Base-by-base conservation (phyloP, 257 asterid species). In the Penstemon newberryi region DNA sequence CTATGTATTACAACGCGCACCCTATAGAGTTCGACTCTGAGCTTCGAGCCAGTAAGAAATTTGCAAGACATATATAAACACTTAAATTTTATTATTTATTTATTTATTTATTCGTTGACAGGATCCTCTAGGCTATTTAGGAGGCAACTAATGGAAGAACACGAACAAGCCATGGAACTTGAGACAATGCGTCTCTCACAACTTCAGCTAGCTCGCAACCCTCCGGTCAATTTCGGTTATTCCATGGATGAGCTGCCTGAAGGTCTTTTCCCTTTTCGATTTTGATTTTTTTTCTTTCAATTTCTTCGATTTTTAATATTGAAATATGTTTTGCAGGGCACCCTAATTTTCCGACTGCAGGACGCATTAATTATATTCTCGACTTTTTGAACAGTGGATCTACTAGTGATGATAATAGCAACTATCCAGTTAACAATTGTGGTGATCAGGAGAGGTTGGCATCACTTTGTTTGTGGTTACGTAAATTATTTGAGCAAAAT, bases 391-490 rank as follows among this genome's bases (percentile, higher is more conserved):
- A 81, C 69, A 56, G 65, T 53, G 86, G 83, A 12, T 77, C 90
- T 7, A 50, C 79, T 56, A 73, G 78, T 60, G 89, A 80, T 60
- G 87, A 80, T 67, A 81, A 66, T 74, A 67, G 69, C 58, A 84
- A 62, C 33, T 25, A 25, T 25, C 33, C 1, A 25, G 33, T 25
- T 25, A 25, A 25, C 33, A 25, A 25, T 55, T 75, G 77, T 33
- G 71, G 76, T 25, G 92, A 85, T 49, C 88, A 83, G 66, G 88
- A 85, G 78, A 91, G 95, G 98, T 87, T 74, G 7, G 68, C 50
- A 45, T 52, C 8, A 43, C 58, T 67, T 57, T 8, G 49, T 56
- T 3, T 66, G 36, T 18, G 18, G 7, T 0, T 25, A 2, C 2
- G 33, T 25, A 25, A 25, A 25, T 25, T 25, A 25, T 25, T 25